Conservation (phyloP, 2,329 filamentous ascomycete species). For the Pleoardoris graminearum region DNA sequence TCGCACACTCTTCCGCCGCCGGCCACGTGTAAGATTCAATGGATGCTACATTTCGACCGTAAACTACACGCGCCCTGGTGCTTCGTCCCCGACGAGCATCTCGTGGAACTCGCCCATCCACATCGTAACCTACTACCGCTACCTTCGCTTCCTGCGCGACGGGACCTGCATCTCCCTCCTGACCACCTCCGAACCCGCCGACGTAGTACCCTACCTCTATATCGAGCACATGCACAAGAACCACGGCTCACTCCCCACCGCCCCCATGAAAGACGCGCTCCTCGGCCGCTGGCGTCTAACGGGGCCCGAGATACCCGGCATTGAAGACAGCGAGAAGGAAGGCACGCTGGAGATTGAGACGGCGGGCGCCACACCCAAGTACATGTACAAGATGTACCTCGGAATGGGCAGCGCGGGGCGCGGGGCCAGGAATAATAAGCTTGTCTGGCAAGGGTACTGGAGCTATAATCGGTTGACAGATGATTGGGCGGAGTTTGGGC, state of each 20-base stretch:
- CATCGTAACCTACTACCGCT: conserved; percentile 97
- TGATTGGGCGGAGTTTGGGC: conserved; percentile 81
- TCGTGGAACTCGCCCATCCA: conserved; percentile 83
- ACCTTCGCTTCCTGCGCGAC: conserved; percentile 91
- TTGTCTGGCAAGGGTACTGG: conserved; percentile 88
- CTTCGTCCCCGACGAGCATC: conserved; percentile 68
- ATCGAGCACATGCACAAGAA: conserved; percentile 64
- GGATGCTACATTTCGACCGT: conserved; percentile 96
- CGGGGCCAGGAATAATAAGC: conserved; percentile 76
- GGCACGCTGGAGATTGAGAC: conserved; percentile 74
- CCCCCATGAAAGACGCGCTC: conserved; percentile 70
- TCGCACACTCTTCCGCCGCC: conserved; percentile 74
- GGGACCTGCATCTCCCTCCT: conserved; percentile 80
- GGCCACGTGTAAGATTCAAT: conserved; percentile 89
- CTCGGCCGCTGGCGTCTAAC: conserved; percentile 69
- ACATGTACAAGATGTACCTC: conserved; percentile 83
- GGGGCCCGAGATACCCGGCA: conserved; percentile 46
- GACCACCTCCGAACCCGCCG: conserved; percentile 78
- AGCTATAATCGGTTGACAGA: conserved; percentile 88
- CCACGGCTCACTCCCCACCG: conserved; percentile 49
- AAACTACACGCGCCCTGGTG: conserved; percentile 87
- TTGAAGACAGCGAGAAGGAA: conserved; percentile 29
- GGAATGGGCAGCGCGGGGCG: conserved; percentile 65
- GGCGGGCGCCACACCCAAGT: conserved; percentile 76
- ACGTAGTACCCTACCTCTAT: conserved; percentile 83